Conservation (phyloP, 2,329 filamentous ascomycete genomes). For the Verticillium tricorpus region DNA sequence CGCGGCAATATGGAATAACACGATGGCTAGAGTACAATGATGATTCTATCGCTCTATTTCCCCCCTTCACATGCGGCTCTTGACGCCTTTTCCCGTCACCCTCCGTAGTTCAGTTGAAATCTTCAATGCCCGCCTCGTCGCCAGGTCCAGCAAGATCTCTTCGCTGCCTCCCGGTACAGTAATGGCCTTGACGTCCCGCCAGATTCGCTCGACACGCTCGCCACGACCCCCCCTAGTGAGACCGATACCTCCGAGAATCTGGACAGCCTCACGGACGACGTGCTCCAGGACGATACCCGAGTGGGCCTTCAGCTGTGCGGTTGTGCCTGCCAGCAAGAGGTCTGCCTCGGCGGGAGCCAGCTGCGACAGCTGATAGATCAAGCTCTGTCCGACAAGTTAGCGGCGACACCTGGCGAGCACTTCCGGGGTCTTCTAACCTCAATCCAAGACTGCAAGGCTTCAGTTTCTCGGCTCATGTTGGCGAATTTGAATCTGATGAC, state of each 20-base stretch:
- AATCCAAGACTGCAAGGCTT: conserved; percentile 13
- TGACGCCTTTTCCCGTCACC: not conserved
- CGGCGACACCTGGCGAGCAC: no score
- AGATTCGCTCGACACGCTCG: conserved; percentile 13
- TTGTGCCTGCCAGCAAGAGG: conserved; percentile 21
- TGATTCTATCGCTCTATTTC: not conserved
- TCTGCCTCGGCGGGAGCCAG: conserved; percentile 7
- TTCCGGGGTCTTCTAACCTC: conserved; percentile 3
- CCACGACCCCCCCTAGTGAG: conserved; percentile 13
- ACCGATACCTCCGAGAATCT: conserved; percentile 14
- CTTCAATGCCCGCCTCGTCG: conserved; percentile 6
- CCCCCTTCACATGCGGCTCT: not conserved
- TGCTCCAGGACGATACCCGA: conserved; percentile 12
- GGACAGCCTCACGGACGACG: conserved; percentile 11
- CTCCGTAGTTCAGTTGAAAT: not conserved
- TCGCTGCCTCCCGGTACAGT: conserved; percentile 13
- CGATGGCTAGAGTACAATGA: no score
- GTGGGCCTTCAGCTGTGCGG: conserved; percentile 13
- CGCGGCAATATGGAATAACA: not conserved
- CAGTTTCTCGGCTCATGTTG: conserved; percentile 13
- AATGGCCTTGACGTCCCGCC: conserved; percentile 12
- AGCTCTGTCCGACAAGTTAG: conserved; percentile 1
- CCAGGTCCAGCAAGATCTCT: conserved; percentile 14
- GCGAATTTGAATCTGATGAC: conserved; percentile 14
- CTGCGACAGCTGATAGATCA: conserved; percentile 41